phyloP scores from a whole-genome alignment of 2,329 filamentous ascomycete species.

The Lecanicillium sp. region DNA sequence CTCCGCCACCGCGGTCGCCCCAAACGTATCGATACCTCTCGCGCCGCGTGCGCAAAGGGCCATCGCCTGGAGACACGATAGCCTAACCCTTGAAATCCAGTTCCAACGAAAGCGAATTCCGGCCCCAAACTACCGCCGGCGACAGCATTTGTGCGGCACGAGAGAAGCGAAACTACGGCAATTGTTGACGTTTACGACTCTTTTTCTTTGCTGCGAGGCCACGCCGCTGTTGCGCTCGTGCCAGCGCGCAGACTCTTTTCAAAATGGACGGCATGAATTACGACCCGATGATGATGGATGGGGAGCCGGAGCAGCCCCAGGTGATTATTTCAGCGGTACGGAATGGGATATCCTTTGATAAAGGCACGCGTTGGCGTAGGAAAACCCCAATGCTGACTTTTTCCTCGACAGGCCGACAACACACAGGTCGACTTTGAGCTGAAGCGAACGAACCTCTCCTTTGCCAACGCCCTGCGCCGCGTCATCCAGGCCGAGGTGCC shows the following conservation, averaged over 20 bases:
- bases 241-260: conserved; percentile 9
- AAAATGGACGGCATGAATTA: conserved; percentile 47
- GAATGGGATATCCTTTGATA: conserved; percentile 3
- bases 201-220: no score
- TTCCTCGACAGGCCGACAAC: conserved; percentile 57
- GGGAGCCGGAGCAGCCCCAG: conserved; percentile 46
- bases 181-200: background rate
- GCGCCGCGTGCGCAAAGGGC: background rate
- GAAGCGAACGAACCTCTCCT: conserved; percentile 78
- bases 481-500: conserved; percentile 90
- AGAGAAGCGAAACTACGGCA: background rate
- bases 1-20: background rate
- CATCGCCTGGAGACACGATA: conserved; percentile 1
- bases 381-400: conserved; percentile 10
- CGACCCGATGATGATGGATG: conserved; percentile 53
- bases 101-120: background rate
- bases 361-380: conserved; percentile 4
- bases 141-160: background rate
- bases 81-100: background rate
- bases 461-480: conserved; percentile 88
- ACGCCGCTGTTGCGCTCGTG: conserved; percentile 1
- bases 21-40: background rate
- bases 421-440: conserved; percentile 88
- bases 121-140: background rate
- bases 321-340: conserved; percentile 54